Base-by-base conservation (phyloP, 768 basidiomycete genomes). In the Kwoniella sp. region DNA sequence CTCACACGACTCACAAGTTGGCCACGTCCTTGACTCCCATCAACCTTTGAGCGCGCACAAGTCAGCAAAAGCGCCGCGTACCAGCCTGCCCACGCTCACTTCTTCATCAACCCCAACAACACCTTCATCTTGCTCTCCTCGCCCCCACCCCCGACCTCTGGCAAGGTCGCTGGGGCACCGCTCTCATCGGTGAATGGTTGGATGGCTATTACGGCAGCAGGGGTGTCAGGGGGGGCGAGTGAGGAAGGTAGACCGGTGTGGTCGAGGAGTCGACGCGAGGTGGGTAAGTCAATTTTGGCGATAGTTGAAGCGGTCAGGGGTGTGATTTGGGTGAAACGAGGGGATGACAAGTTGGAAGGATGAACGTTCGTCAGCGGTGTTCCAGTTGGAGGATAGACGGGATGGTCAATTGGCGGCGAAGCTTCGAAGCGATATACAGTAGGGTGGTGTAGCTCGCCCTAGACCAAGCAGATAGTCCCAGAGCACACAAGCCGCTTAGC, bases 11-110 rank as follows among this genome's bases (percentile, higher is more conserved):
- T 39, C 34, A 56, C 55, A 56, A 33, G 31, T 90, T 80, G 57
- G 90, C 91, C 57, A 96, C 88, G 70, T 95, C 92, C 76, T 92
- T 91, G 37, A 93, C 89, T 5, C 90, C 91, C 27, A 95, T 79
- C 32, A 71, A 54, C 29, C 69, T 70, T n/a, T 45, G 10, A 37
- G 27, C 19, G n/a, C 8, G 20, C 7, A 36, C 3, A 27, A 15
- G 36, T 51, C 50, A 51, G 50, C 17, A n/a, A 2, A 3, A 23
- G 17, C 17, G 4, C n/a, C n/a, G n/a, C n/a, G n/a, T n/a, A n/a
- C n/a, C n/a, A n/a, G n/a, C n/a, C n/a, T n/a, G n/a, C n/a, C n/a
- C n/a, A 14, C 14, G 59, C 70, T 63, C 82, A 90, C 75, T 86
- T 89, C 78, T 89, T 91, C 59, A 92, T 82, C 48, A 96, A 81